phyloP scores from a whole-genome alignment of 805 yeast species.

The Starmerella potacharoeniae region DNA sequence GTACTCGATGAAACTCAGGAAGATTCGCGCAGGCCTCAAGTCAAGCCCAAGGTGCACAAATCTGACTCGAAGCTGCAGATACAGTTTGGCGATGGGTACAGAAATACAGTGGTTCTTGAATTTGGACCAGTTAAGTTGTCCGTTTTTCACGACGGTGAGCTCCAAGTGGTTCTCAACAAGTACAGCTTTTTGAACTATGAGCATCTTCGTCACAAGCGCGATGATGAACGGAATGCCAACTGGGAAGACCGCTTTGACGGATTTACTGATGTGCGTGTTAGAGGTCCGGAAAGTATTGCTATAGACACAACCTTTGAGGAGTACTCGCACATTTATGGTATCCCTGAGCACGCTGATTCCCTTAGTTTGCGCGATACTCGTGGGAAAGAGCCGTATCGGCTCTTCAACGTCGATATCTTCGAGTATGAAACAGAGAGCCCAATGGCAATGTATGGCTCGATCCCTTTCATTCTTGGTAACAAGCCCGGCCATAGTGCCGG shows the following conservation, averaged over 20 bases:
- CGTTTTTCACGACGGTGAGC: conserved; percentile 36
- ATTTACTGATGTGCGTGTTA: conserved; percentile 47
- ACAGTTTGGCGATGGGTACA: conserved; percentile 11
- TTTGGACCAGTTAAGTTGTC: conserved; percentile 42
- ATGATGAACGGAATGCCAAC: conserved; percentile 41
- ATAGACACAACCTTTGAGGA: conserved; percentile 59
- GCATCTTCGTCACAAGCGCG: conserved; percentile 51
- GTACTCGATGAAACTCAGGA: conserved; percentile 12
- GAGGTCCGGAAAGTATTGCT: conserved; percentile 74
- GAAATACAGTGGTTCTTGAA: conserved; percentile 35
- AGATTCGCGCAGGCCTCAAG: neutral
- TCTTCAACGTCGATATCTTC: conserved; percentile 88
- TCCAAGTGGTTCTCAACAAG: conserved; percentile 54
- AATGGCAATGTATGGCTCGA: conserved; percentile 89
- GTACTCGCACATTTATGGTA: conserved; percentile 67
- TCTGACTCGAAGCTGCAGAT: neutral
- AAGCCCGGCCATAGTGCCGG: conserved; percentile 47
- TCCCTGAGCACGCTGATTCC: conserved; percentile 90
- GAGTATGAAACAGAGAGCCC: conserved; percentile 78
- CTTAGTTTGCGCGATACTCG: conserved; percentile 61
- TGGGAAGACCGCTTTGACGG: conserved; percentile 70
- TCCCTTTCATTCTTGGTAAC: conserved; percentile 74
- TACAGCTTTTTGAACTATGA: conserved; percentile 67
- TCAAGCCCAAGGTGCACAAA: neutral
- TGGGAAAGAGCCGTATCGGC: conserved; percentile 61